phyloP scores from a whole-genome alignment of 108 stramenopile species.

The Skeletonema marinoi region DNA sequence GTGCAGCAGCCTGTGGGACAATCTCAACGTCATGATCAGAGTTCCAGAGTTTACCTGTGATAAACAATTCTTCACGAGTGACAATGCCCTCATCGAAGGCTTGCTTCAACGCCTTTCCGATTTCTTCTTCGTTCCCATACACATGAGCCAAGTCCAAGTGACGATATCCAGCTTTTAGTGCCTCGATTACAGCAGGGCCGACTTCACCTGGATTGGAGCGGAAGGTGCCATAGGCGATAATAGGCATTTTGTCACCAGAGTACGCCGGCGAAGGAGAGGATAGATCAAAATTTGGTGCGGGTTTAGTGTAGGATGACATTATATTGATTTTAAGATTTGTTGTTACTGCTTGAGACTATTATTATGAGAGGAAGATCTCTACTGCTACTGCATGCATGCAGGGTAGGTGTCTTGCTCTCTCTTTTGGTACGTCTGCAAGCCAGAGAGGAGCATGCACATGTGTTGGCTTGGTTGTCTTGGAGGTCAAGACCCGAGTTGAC shows the following conservation, averaged over 20 bases:
- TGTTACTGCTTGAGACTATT: too few species aligned
- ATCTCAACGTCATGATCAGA: conserved; percentile 60
- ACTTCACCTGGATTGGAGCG: conserved; percentile 24
- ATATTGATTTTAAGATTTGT: too few species aligned
- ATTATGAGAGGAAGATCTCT: too few species aligned
- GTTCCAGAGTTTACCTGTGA: conserved; percentile 80
- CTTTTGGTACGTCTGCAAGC: too few species aligned
- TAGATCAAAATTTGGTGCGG: neutral
- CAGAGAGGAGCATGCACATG: too few species aligned
- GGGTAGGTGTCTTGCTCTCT: too few species aligned
- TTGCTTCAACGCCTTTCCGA: conserved; percentile 70
- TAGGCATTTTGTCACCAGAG: conserved; percentile 25
- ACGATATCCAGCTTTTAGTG: conserved; percentile 52
- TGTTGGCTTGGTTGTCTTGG: too few species aligned
- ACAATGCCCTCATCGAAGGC: conserved; percentile 59
- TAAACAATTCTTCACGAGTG: conserved; percentile 77
- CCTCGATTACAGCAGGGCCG: conserved; percentile 37
- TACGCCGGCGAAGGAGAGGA: neutral
- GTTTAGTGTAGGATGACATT: conserved; percentile 1
- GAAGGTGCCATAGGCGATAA: conserved; percentile 46
- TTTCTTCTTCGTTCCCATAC: conserved; percentile 82
- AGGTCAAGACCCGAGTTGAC: too few species aligned
- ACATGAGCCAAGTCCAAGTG: conserved; percentile 76
- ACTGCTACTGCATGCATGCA: too few species aligned
- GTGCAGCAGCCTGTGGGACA: conserved; percentile 39